These are phyloP conservation scores for Thalassiosira livingstoniorum DNA, from an alignment of 352 stramenopile genomes.

Conservation along the genomic window DNA sequence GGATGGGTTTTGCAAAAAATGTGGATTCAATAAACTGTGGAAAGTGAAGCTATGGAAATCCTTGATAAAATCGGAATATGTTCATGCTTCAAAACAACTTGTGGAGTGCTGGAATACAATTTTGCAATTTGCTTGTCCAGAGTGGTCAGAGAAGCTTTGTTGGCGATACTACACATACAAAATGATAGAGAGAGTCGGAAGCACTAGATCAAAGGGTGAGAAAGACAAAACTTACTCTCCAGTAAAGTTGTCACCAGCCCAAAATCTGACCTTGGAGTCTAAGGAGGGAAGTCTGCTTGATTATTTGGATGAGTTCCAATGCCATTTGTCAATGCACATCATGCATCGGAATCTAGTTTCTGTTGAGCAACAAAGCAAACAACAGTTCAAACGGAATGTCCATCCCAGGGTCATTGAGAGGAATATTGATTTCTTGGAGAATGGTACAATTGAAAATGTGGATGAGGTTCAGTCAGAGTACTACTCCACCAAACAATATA, in stretches of 20 bases:
- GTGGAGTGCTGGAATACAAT: background rate
- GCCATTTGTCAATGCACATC: background rate
- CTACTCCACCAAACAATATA: slow-evolving; percentile 27
- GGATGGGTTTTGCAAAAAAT: background rate
- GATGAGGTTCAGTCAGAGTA: slow-evolving; percentile 28
- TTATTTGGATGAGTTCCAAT: slow-evolving; percentile 35
- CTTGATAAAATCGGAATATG: background rate
- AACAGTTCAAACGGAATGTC: slow-evolving; percentile 11
- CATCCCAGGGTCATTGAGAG: slow-evolving; percentile 2
- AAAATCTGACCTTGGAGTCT: slow-evolving; percentile 19
- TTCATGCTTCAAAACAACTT: background rate
- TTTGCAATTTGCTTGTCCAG: background rate
- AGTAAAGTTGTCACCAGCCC: background rate
- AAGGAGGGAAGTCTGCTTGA: slow-evolving; percentile 24
- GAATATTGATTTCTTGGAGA: slow-evolving; percentile 38
- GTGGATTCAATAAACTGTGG: slow-evolving; percentile 21
- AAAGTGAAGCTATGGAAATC: background rate
- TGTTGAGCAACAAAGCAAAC: background rate
- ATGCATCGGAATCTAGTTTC: slow-evolving; percentile 23
- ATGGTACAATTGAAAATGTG: slow-evolving; percentile 21
- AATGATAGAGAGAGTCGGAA: background rate
- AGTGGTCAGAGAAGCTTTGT: background rate
- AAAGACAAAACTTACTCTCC: slow-evolving; percentile 11
- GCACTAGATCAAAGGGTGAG: background rate
- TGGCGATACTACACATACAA: slow-evolving; percentile 1